Conservation (phyloP, 2,329 filamentous ascomycete species). For the Berkeleyomyces rouxiae region DNA sequence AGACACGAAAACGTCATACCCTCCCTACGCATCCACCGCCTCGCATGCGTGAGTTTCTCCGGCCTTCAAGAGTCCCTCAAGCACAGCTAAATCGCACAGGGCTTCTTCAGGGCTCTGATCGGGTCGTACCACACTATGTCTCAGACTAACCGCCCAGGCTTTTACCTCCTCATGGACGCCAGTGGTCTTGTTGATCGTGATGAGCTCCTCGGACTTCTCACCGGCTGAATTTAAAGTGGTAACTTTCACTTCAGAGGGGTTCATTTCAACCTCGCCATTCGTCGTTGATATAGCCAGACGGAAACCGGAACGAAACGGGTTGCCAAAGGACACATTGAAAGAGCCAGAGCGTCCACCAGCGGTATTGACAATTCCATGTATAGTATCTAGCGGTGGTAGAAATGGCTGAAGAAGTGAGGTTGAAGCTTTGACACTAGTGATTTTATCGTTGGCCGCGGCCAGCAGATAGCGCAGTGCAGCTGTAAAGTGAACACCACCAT, state of each 20-base stretch:
- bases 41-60: constrained; percentile 9
- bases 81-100: constrained; percentile 41
- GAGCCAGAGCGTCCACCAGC: constrained; percentile 38
- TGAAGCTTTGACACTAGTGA: constrained; percentile 35
- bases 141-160: constrained; percentile 40
- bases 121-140: constrained; percentile 30
- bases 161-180: constrained; percentile 44
- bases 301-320: constrained; percentile 30
- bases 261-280: constrained; percentile 35
- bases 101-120: constrained; percentile 40
- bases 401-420: constrained; percentile 37
- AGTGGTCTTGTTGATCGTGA: constrained; percentile 21
- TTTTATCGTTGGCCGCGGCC: constrained; percentile 24
- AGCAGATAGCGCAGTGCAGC: constrained; percentile 47
- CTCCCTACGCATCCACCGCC: neutral
- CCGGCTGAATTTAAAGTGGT: constrained; percentile 21
- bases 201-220: constrained; percentile 17
- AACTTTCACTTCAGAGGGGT: constrained; percentile 28
- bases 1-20: too few relatives aligned
- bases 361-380: constrained; percentile 41
- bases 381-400: constrained; percentile 49
- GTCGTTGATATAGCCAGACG: constrained; percentile 43
- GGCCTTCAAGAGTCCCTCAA: constrained; percentile 23
- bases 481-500: constrained; percentile 57
- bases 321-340: constrained; percentile 40